Evolutionary conservation across 2,329 filamentous ascomycete species (phyloP).

Genomic region (Neopestalotiopsis sp.): DNA sequence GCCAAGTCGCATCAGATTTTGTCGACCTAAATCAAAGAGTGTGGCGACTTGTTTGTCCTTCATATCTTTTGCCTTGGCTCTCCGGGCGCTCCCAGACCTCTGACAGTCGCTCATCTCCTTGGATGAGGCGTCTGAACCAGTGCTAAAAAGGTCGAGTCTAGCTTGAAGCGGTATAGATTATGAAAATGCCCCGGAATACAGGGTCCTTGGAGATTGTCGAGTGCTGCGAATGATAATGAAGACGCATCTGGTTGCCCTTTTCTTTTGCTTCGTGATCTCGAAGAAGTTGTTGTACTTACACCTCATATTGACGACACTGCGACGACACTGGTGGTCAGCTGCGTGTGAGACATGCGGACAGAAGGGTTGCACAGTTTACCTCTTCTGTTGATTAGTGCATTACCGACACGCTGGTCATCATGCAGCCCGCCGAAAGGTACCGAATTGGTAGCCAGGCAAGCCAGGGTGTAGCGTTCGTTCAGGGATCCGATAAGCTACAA

Average conservation of each 20-base stretch:
- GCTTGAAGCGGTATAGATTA: not conserved
- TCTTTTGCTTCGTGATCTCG: not conserved
- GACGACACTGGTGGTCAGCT: not conserved
- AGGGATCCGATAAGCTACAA: not conserved
- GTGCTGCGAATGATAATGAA: not conserved
- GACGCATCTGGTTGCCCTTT: not conserved
- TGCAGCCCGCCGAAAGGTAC: not conserved
- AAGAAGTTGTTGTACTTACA: too few relatives aligned
- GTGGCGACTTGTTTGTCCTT: not conserved
- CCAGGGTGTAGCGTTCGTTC: not conserved
- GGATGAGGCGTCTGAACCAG: not conserved
- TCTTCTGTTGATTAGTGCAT: not conserved
- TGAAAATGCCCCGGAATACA: not conserved
- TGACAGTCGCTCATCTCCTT: not conserved
- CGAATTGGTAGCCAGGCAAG: too few relatives aligned
- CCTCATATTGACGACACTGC: too few relatives aligned
- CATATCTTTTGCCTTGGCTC: not conserved
- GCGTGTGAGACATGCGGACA: not conserved
- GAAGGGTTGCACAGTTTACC: not conserved
- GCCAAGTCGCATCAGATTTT: not conserved
- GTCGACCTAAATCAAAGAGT: not conserved
- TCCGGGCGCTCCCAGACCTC: too few relatives aligned
- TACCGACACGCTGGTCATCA: not conserved
- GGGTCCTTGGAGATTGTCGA: not conserved
- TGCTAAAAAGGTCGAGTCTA: constrained; percentile 6